These are phyloP conservation scores for Trichoderma endophyticum DNA, from an alignment of 2,329 filamentous ascomycete species.

Conservation along the genomic window DNA sequence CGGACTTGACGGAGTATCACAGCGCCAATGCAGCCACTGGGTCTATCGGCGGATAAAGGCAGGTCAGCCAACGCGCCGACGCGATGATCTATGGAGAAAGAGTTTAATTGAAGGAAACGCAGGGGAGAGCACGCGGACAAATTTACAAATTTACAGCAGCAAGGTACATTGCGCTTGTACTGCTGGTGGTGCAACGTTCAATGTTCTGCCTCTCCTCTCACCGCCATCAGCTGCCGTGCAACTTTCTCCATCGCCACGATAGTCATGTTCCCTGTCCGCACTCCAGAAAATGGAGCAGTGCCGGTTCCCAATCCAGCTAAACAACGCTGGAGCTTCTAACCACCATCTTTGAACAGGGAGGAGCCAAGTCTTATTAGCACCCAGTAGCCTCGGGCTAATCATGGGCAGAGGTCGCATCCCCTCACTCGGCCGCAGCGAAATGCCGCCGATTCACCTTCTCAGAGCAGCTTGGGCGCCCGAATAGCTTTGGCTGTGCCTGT, in stretches of 20 bases:
- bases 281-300: neutral
- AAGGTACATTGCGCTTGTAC: no score
- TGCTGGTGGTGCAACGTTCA: neutral
- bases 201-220: neutral
- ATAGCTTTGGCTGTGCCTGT: neutral
- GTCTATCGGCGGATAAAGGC: conserved; percentile 5
- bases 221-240: neutral
- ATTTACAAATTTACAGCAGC: neutral
- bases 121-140: conserved; percentile 4
- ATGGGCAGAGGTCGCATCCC: neutral
- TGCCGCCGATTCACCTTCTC: conserved; percentile 16
- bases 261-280: conserved; percentile 11
- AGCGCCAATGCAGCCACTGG: neutral
- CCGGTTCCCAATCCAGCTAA: conserved; percentile 5
- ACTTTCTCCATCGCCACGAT: neutral
- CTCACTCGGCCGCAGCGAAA: neutral
- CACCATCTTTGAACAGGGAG: neutral
- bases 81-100: conserved; percentile 15
- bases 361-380: neutral
- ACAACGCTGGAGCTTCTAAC: neutral
- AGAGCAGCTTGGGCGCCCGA: conserved; percentile 9
- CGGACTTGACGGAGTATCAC: neutral
- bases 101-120: conserved; percentile 14
- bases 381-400: conserved; percentile 10
- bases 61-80: neutral